Evolutionary conservation across 805 yeast species (phyloP), one percentile per base, ranked within the genome.

Genomic region (Wickerhamiella galacta): DNA sequence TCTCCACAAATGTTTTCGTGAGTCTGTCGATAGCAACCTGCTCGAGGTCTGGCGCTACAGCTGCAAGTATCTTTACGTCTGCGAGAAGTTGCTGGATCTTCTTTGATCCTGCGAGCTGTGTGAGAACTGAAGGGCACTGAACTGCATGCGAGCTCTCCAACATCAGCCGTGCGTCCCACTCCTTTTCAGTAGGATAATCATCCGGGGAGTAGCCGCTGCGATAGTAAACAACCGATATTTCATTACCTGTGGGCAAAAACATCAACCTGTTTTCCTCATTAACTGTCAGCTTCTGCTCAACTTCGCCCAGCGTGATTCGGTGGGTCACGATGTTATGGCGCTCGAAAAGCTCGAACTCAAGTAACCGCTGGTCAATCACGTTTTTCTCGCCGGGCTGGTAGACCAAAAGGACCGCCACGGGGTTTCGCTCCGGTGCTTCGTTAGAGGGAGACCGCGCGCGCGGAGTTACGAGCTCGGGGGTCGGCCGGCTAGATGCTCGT

Each of bases 21-120:
- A 73, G 49, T 17, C 51, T 47, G 0, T 47, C 42, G 11, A 51
- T 42, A 16, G 53, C 51, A 5, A 32, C 36, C 2, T 37, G 34
- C 0, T 36, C 15, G n/a, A 63, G 42, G 7, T 53, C 53, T 1
- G 53, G 46, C 9, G 71, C 50, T 40, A 75, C 72, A 31, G 62
- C 53, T 10, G 56, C 43, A 25, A 90, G 44, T 4, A 63, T 53
- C 6, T 52, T 48, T 15, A 63, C 59, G 22, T 68, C 63, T 1
- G 94, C 79, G 34, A 90, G 65, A 17, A 83, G 59, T 53, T 90
- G 98, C 57, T 90, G 99, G 33, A 90, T 67, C 54, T 90, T 90
- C 49, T 90, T 90, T 14, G 93, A 73, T 1, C 99, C 99, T 16
- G 93, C 70, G 37, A 90, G 61, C 55, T 90, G 99, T 2, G 93